phyloP scores from a whole-genome alignment of 805 yeast genomes.

The Saturnispora bothae region DNA sequence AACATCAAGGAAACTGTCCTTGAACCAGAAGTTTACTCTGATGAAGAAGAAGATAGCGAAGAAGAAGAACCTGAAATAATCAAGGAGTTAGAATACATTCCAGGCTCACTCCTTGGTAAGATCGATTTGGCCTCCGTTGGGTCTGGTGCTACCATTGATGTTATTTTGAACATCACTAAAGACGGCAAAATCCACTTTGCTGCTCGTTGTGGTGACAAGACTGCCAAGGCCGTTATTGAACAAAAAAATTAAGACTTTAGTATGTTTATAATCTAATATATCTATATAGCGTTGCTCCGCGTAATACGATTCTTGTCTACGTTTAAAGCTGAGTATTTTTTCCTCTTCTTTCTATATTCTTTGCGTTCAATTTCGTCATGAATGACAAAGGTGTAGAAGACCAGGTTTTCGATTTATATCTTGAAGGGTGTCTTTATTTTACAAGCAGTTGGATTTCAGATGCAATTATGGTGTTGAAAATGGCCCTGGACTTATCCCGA shows the following conservation, averaged over 20 bases:
- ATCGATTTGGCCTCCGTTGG: constrained; percentile 62
- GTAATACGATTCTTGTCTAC: too few relatives aligned
- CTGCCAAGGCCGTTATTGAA: constrained; percentile 38
- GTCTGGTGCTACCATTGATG: constrained; percentile 57
- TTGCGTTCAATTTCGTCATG: not conserved
- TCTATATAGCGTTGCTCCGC: too few relatives aligned
- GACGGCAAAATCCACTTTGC: constrained; percentile 56
- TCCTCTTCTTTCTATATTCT: not conserved
- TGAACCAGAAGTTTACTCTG: constrained; percentile 52
- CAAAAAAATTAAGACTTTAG: constrained; percentile 16
- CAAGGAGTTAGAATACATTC: constrained; percentile 61
- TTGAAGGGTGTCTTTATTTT: constrained; percentile 5
- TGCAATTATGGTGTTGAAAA: constrained; percentile 5
- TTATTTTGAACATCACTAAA: constrained; percentile 51
- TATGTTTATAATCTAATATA: too few relatives aligned
- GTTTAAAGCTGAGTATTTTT: too few relatives aligned
- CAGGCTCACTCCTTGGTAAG: constrained; percentile 70
- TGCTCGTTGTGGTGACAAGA: constrained; percentile 45
- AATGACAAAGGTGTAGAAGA: not conserved
- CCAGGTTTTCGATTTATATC: constrained; percentile 4
- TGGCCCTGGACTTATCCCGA: constrained; percentile 1
- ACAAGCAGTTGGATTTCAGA: constrained; percentile 7
- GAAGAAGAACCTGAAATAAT: constrained; percentile 89
- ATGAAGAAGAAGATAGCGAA: constrained; percentile 37
- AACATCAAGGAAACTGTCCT: constrained; percentile 71